Evolutionary conservation across 331 rosid genomes (phyloP).

Genomic region (Quercus lobata): DNA sequence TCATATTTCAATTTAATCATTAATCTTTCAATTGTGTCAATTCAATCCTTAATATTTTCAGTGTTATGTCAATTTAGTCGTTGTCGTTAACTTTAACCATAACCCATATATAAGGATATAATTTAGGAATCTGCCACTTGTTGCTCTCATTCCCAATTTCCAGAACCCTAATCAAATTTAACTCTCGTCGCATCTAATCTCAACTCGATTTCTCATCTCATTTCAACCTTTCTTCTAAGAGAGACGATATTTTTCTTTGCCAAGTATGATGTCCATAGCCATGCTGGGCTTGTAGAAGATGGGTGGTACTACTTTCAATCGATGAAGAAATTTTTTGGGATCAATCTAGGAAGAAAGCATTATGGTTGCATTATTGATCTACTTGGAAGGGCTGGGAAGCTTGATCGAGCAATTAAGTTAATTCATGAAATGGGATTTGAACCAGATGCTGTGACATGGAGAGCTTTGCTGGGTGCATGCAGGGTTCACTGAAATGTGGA

Average conservation of each 20-base stretch:
- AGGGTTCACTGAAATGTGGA: slow-evolving; percentile 62
- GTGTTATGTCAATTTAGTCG: too few species aligned
- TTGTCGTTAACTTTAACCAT: fast-evolving
- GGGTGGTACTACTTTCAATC: slow-evolving; percentile 69
- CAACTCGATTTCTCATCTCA: too few species aligned
- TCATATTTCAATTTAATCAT: too few species aligned
- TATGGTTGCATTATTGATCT: slow-evolving; percentile 85
- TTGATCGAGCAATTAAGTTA: slow-evolving; percentile 61
- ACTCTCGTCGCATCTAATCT: too few species aligned
- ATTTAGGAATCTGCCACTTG: too few species aligned
- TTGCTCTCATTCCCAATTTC: too few species aligned
- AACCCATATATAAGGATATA: too few species aligned
- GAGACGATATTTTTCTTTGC: neutral
- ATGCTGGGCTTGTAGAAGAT: slow-evolving; percentile 71
- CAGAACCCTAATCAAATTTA: too few species aligned
- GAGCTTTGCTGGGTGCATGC: slow-evolving; percentile 85
- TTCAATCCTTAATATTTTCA: too few species aligned
- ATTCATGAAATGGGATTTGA: slow-evolving; percentile 61
- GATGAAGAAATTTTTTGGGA: slow-evolving; percentile 67
- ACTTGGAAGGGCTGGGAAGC: slow-evolving; percentile 90
- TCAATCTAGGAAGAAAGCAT: slow-evolving; percentile 74
- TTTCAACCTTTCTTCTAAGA: too few species aligned
- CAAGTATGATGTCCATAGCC: slow-evolving; percentile 17
- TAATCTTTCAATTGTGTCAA: too few species aligned
- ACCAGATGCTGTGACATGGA: slow-evolving; percentile 84